Percentiles rank a stretch among this genome's conserved stretches.
Conservation (phyloP, 2,329 filamentous ascomycete genomes). For the Fusarium sp. region DNA sequence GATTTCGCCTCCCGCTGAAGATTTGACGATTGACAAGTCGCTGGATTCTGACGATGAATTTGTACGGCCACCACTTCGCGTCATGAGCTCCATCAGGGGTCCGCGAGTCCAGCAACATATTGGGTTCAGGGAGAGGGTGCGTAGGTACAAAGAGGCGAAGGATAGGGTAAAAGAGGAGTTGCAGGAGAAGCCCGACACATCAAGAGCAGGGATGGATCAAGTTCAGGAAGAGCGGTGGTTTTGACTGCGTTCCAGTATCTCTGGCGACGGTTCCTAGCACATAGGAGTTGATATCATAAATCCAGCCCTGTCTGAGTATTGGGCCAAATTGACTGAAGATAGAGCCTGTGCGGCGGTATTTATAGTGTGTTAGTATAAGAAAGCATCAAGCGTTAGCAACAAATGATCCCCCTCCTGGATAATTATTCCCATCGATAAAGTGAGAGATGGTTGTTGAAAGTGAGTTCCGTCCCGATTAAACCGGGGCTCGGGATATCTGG, state of each 20-base stretch:
- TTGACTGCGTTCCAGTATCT: not conserved
- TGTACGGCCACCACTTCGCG: constrained; percentile 39
- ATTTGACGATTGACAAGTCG: constrained; percentile 24
- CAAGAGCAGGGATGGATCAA: constrained; percentile 10
- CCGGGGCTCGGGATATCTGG: constrained; percentile 34
- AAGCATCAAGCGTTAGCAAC: not conserved
- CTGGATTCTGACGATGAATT: constrained; percentile 39
- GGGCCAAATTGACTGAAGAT: not conserved
- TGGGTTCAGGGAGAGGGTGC: constrained; percentile 46
- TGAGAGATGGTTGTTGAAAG: not conserved
- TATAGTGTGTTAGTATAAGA: not conserved
- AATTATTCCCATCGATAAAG: not conserved
- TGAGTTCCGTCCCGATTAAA: constrained; percentile 16
- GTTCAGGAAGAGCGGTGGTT: constrained; percentile 1
- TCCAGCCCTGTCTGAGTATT: not conserved
- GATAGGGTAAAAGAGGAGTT: constrained; percentile 22
- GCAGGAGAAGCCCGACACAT: not conserved
- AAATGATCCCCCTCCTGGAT: not conserved
- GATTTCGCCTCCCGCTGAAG: constrained; percentile 33
- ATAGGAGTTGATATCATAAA: not conserved
- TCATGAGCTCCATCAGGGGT: constrained; percentile 47
- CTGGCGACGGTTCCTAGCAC: not conserved
- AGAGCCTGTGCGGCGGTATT: not conserved
- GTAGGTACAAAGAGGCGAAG: constrained; percentile 43
- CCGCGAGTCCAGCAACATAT: constrained; percentile 46